phyloP scores from a whole-genome alignment of 1,284 basidiomycete species.

The Waitea zeae region DNA sequence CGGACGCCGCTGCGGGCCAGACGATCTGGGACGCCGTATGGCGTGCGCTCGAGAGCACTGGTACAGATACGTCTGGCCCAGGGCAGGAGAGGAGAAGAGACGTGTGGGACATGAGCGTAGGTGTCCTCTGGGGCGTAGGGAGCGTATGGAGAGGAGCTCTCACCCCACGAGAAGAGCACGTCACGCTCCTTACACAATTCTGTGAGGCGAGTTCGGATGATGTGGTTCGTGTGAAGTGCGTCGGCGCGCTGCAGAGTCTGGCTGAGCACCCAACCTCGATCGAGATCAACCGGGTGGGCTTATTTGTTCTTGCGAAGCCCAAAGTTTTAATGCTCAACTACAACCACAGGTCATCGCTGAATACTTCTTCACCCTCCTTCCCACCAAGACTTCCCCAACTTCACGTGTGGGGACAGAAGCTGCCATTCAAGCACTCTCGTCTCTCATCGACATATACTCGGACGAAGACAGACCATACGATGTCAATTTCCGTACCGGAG shows the following conservation, averaged over 20 bases:
- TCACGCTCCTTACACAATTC: conserved; percentile 48
- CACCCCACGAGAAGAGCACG: conserved; percentile 42
- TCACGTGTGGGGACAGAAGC: conserved; percentile 44
- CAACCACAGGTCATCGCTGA: conserved; percentile 45
- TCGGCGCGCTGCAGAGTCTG: conserved; percentile 70
- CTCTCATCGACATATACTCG: conserved; percentile 87
- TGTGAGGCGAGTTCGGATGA: conserved; percentile 38
- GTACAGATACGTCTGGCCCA: conserved; percentile 30
- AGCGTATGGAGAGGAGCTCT: conserved; percentile 48
- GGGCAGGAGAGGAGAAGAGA: conserved; percentile 51
- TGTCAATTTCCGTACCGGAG: conserved; percentile 51
- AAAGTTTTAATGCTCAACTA: conserved; percentile 5
- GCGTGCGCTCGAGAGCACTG: conserved; percentile 35
- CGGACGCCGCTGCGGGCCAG: conserved; percentile 29
- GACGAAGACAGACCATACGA: conserved; percentile 82
- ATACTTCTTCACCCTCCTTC: conserved; percentile 46
- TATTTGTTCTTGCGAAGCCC: conserved; percentile 3
- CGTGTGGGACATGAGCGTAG: conserved; percentile 57
- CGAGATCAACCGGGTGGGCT: conserved; percentile 50
- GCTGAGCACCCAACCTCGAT: conserved; percentile 51
- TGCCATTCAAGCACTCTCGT: conserved; percentile 69
- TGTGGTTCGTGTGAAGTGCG: conserved; percentile 50
- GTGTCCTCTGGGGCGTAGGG: conserved; percentile 68
- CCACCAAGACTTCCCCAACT: conserved; percentile 16
- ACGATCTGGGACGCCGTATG: conserved; percentile 46